A percentile compares a stretch with the other conserved stretches of the same genome.
phyloP scores from a whole-genome alignment of 208 protist genomes.

The Leishmania lainsoni region DNA sequence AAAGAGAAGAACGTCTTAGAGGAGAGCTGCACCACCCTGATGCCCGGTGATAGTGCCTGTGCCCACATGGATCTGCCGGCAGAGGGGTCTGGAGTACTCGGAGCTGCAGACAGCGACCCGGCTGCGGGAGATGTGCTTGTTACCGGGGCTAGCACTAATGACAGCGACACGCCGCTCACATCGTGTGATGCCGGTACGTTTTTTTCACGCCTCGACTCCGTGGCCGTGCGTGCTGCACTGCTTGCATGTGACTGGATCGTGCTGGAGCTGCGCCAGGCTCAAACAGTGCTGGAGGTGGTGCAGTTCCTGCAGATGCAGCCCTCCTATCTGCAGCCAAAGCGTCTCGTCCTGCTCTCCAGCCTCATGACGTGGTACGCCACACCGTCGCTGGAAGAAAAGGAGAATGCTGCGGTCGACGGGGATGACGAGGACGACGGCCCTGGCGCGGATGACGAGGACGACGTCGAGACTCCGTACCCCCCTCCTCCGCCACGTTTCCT shows the following conservation, averaged over 20 bases:
- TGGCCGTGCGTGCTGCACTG: slow-evolving; percentile 59
- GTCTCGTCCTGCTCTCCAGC: slow-evolving; percentile 86
- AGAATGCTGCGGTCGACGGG: background rate
- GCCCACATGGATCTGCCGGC: background rate
- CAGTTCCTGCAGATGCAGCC: slow-evolving; percentile 57
- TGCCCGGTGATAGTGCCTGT: slow-evolving; percentile 5
- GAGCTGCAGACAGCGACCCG: background rate
- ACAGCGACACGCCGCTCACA: background rate
- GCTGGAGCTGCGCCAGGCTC: slow-evolving; percentile 75
- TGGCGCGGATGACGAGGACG: slow-evolving; percentile 7
- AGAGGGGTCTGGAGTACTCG: background rate
- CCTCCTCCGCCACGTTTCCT: slow-evolving; percentile 30
- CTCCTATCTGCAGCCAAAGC: slow-evolving; percentile 72
- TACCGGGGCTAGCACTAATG: background rate
- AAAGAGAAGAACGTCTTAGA: background rate
- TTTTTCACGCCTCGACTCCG: slow-evolving; percentile 68
- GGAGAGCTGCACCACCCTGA: slow-evolving; percentile 18
- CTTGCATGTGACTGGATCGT: slow-evolving; percentile 79
- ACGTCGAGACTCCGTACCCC: slow-evolving; percentile 46
- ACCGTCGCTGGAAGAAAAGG: slow-evolving; percentile 48
- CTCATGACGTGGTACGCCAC: slow-evolving; percentile 92
- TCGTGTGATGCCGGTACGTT: slow-evolving; percentile 16
- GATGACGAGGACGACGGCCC: slow-evolving; percentile 42
- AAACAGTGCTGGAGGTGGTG: slow-evolving; percentile 86
- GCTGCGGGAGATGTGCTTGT: background rate